Percentiles rank a stretch among this genome's conserved stretches.
Evolutionary conservation across 495 filamentous ascomycete genomes (phyloP).

Genomic region (Xylaria nigripes): DNA sequence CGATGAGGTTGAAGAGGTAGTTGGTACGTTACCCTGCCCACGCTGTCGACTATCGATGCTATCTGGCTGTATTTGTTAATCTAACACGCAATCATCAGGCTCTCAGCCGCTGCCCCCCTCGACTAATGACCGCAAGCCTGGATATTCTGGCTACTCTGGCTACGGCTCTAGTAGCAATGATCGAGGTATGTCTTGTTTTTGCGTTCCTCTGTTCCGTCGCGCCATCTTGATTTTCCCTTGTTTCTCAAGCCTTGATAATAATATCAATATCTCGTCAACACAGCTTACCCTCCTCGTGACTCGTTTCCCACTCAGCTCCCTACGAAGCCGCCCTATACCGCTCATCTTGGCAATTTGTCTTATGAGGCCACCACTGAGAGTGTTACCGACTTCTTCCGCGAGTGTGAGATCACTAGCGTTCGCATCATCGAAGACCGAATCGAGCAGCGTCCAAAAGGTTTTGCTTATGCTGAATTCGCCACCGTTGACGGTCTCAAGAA

Average conservation of each 20-base stretch:
- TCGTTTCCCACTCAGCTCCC: constrained; percentile 67
- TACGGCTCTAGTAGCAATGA: constrained; percentile 17
- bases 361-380: constrained; percentile 80
- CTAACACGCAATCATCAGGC: constrained; percentile 21
- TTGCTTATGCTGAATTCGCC: constrained; percentile 93
- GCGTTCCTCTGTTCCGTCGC: background rate
- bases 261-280: background rate
- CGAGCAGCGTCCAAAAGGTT: constrained; percentile 87
- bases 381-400: constrained; percentile 75
- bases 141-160: constrained; percentile 24
- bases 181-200: constrained; percentile 26
- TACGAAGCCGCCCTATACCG: constrained; percentile 85
- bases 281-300: constrained; percentile 64
- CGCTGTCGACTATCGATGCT: background rate
- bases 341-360: constrained; percentile 91
- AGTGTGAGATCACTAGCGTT: constrained; percentile 77
- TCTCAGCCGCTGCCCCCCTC: constrained; percentile 39
- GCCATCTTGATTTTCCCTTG: background rate
- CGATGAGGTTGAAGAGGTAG: constrained; percentile 89
- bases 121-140: constrained; percentile 30
- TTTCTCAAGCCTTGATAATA: background rate
- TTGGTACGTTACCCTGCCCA: constrained; percentile 46
- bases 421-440: constrained; percentile 94
- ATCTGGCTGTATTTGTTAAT: background rate
- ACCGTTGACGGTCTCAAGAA: constrained; percentile 84